A percentile compares a stretch with the other conserved stretches of the same genome.
Conservation (phyloP, 2,329 filamentous ascomycete species). For the Acephala macrosclerotiorum region DNA sequence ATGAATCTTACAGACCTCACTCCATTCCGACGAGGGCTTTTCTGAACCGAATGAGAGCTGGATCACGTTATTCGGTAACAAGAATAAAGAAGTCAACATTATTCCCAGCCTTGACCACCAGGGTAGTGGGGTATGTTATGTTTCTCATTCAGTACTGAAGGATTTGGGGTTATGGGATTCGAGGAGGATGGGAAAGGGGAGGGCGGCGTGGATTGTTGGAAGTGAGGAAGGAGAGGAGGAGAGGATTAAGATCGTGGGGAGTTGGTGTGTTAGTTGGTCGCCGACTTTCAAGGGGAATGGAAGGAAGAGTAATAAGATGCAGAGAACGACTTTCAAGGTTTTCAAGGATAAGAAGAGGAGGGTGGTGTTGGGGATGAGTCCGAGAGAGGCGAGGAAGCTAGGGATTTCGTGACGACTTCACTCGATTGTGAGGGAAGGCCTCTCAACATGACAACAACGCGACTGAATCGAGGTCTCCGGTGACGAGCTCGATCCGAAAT, state of each 20-base stretch:
- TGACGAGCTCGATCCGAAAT: not conserved
- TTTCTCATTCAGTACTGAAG: conserved; percentile 5
- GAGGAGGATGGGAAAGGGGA: not conserved
- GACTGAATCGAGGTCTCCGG: not conserved
- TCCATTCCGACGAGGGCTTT: conserved; percentile 6
- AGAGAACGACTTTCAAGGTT: conserved; percentile 4
- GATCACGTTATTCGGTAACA: conserved; percentile 3
- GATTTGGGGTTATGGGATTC: conserved; percentile 1
- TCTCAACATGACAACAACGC: not conserved
- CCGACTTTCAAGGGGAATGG: conserved; percentile 1
- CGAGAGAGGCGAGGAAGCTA: conserved; percentile 1
- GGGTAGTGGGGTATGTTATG: not conserved
- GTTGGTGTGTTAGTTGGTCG: not conserved
- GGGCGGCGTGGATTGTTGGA: not conserved
- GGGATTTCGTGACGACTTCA: conserved; percentile 1
- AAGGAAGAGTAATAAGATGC: not conserved
- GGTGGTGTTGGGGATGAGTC: conserved; percentile 2
- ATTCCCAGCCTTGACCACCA: not conserved
- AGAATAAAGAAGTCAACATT: conserved; percentile 1
- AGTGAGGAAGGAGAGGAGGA: not conserved
- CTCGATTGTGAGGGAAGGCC: not conserved
- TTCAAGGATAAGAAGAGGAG: conserved; percentile 4
- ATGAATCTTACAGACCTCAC: conserved; percentile 2
- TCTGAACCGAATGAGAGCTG: not conserved
- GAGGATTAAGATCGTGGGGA: conserved; percentile 1